Conservation (phyloP, 257 asterid species). For the Penstemon eatonii region DNA sequence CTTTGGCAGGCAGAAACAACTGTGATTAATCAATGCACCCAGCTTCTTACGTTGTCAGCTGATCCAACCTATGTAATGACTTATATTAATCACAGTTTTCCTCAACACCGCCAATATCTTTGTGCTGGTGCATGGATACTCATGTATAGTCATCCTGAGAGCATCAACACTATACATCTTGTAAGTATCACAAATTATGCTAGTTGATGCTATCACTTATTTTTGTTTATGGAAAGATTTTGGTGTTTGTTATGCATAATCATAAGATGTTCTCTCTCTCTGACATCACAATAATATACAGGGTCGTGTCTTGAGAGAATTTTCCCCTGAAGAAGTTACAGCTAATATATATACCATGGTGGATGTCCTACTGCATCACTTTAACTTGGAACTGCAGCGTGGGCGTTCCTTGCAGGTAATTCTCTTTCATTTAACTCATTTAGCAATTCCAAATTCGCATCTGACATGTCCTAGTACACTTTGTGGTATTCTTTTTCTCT, state of each 20-base stretch:
- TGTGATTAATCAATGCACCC: constrained; percentile 86
- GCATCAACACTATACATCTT: constrained; percentile 80
- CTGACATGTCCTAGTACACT: background rate
- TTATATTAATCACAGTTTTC: constrained; percentile 82
- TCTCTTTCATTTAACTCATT: constrained; percentile 28
- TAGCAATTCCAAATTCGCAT: constrained; percentile 19
- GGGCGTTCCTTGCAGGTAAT: constrained; percentile 91
- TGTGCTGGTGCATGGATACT: constrained; percentile 98
- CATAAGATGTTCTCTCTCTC: constrained; percentile 14
- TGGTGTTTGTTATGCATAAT: constrained; percentile 13
- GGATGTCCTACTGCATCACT: constrained; percentile 87
- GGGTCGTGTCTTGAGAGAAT: constrained; percentile 91
- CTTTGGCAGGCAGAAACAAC: constrained; percentile 83
- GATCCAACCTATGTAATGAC: constrained; percentile 82
- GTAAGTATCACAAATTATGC: constrained; percentile 48
- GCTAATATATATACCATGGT: constrained; percentile 92
- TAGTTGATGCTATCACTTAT: constrained; percentile 2
- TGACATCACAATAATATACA: constrained; percentile 34
- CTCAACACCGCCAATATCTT: constrained; percentile 83
- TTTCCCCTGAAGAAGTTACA: constrained; percentile 99
- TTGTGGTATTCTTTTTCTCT: constrained; percentile 26
- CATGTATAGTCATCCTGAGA: constrained; percentile 92
- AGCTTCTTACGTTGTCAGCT: constrained; percentile 88
- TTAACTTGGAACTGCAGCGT: constrained; percentile 79
- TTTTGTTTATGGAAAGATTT: constrained; percentile 13